Percentiles rank a stretch among this genome's conserved stretches.
Evolutionary conservation across 2,329 filamentous ascomycete genomes (phyloP).

Genomic region (Arthrobotrys sinensis): DNA sequence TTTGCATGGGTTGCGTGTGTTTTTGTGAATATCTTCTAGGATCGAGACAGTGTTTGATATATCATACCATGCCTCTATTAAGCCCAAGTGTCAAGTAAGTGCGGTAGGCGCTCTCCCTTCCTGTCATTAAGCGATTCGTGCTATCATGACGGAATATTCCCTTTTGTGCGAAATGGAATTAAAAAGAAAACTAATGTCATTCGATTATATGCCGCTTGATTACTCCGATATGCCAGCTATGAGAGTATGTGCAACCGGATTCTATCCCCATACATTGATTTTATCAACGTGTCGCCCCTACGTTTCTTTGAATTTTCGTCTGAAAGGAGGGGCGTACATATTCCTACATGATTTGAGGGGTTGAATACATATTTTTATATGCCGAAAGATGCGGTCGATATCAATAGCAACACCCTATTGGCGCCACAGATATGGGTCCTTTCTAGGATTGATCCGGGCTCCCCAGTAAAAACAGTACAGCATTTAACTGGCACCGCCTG

Average conservation of each 20-base stretch:
- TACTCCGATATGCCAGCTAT: slow-evolving; percentile 17
- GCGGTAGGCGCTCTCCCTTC: slow-evolving; percentile 30
- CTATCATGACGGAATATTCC: slow-evolving; percentile 24
- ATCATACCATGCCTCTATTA: slow-evolving; percentile 25
- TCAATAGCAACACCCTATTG: slow-evolving; percentile 32
- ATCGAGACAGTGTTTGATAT: slow-evolving; percentile 31
- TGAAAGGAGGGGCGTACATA: slow-evolving; percentile 33
- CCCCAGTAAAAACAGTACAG: slow-evolving; percentile 20
- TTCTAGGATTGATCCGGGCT: slow-evolving; percentile 21
- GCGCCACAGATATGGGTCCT: slow-evolving; percentile 32
- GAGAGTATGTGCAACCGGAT: slow-evolving; percentile 25
- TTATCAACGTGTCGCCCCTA: slow-evolving; percentile 30
- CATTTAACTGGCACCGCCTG: slow-evolving; percentile 24
- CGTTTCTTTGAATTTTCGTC: slow-evolving; percentile 28
- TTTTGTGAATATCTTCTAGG: neutral
- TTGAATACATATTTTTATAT: slow-evolving; percentile 34
- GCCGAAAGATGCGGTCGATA: slow-evolving; percentile 33
- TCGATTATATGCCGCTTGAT: slow-evolving; percentile 18
- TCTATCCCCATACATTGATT: slow-evolving; percentile 21
- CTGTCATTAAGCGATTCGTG: slow-evolving; percentile 8
- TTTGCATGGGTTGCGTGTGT: slow-evolving; percentile 6
- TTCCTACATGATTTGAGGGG: slow-evolving; percentile 28
- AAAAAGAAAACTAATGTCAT: slow-evolving; percentile 1
- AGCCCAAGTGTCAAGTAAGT: slow-evolving; percentile 19
- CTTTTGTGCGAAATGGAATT: slow-evolving; percentile 19